A percentile compares a stretch with the other conserved stretches of the same genome.
These are phyloP conservation scores for Clarireedia homoeocarpa DNA, from an alignment of 2,329 filamentous ascomycete genomes.

Conservation along the genomic window DNA sequence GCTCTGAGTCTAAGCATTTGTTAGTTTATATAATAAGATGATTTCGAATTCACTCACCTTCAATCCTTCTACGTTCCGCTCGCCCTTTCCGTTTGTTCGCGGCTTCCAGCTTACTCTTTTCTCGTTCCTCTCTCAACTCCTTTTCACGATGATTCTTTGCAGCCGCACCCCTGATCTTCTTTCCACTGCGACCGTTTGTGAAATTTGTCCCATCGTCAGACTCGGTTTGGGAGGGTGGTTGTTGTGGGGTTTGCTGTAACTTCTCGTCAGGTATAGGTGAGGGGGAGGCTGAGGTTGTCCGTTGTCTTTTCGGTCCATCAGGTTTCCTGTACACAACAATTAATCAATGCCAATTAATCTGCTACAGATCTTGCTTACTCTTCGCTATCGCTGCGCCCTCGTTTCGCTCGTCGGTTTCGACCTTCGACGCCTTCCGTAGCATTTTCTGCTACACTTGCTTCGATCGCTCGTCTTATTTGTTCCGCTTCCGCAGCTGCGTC, in stretches of 20 bases:
- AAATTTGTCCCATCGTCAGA: slow-evolving; percentile 60
- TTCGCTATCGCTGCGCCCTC: slow-evolving; percentile 84
- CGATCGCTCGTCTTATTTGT: slow-evolving; percentile 78
- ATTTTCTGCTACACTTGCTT: slow-evolving; percentile 82
- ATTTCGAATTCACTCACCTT: slow-evolving; percentile 49
- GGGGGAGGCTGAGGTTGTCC: slow-evolving; percentile 69
- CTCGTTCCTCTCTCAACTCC: slow-evolving; percentile 64
- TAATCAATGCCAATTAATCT: slow-evolving; percentile 16
- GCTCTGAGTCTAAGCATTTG: slow-evolving; percentile 55
- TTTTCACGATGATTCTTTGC: slow-evolving; percentile 54
- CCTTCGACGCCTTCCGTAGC: slow-evolving; percentile 36
- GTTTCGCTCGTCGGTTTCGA: slow-evolving; percentile 61
- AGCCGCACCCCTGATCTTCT: slow-evolving; percentile 51
- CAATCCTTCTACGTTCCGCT: slow-evolving; percentile 70
- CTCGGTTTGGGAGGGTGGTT: slow-evolving; percentile 46
- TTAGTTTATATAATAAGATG: slow-evolving; percentile 30
- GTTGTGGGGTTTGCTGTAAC: slow-evolving; percentile 19
- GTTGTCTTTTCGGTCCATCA: slow-evolving; percentile 68
- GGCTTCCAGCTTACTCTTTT: slow-evolving; percentile 65
- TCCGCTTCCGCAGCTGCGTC: slow-evolving; percentile 67
- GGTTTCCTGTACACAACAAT: slow-evolving; percentile 49
- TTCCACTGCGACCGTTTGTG: slow-evolving; percentile 42
- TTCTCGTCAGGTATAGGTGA: slow-evolving; percentile 46
- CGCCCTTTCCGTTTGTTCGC: slow-evolving; percentile 74
- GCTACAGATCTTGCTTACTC: slow-evolving; percentile 57